Evolutionary conservation across 306 rosid species (phyloP), one percentile per base, ranked within the genome.

Genomic region (Cucurbita moschata): DNA sequence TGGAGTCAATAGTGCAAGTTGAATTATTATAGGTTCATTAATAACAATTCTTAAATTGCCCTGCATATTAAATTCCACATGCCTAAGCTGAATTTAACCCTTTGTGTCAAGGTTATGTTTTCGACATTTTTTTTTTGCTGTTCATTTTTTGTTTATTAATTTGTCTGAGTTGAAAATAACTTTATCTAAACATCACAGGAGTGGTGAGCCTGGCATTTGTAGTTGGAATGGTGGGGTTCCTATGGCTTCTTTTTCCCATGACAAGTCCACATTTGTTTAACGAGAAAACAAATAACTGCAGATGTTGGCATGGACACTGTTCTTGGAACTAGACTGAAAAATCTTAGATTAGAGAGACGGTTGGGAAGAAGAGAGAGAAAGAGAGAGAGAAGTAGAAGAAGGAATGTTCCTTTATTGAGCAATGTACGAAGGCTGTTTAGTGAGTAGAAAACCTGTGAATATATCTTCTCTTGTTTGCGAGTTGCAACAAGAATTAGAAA

Each of bases 251-350:
- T 71, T 94, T 80, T 65, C 96, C 99, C 42, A 74, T 87, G 79
- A 89, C 97, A 11, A 76, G n/a, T 73, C 92, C 96, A 6, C 81
- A 84, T 68, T 81, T 94, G 85, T 94, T 86, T 75, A 90, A 86
- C 72, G 85, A 87, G 71, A 86, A 84, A 78, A 80, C 87, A 42
- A 79, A 87, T 74, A 81, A 79, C 75, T 90, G 98, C 86, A 87
- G 87, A 75, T 88, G 97, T 78, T 93, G 98, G 97, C 94, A 94
- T 65, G 86, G 90, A 64, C 88, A 80, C 83, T 94, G 99, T 81
- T 85, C 89, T 56, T 88, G 95, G 87, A 74, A 63, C 51, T 81
- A 73, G 79, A 71, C 78, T 71, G 54, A 72, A 52, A 39, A 26
- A 46, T 69, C 58, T 50, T 50, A 69, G 59, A 35, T 69, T 69